Evolutionary conservation across 1,284 basidiomycete species (phyloP).

Genomic region (Rhizoctonia solani): DNA sequence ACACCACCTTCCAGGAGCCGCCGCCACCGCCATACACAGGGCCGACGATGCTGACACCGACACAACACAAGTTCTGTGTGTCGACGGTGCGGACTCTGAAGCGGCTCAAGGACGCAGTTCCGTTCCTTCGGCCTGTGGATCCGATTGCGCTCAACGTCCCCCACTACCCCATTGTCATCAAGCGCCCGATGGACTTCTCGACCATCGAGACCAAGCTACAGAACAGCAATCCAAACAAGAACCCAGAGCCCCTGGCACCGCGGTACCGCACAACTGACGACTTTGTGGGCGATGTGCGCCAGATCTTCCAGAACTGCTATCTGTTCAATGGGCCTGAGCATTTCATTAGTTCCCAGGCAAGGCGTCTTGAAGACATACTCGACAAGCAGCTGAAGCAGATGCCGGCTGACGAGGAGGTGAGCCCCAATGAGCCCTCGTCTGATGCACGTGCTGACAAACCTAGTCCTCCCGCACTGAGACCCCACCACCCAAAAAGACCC

Average conservation of each 20-base stretch:
- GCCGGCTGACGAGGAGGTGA: constrained; percentile 75
- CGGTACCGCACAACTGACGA: constrained; percentile 76
- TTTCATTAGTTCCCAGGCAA: constrained; percentile 76
- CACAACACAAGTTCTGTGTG: constrained; percentile 82
- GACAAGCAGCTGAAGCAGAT: constrained; percentile 87
- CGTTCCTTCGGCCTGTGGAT: constrained; percentile 91
- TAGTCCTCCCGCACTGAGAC: constrained; percentile 33
- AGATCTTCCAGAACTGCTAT: constrained; percentile 86
- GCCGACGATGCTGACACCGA: constrained; percentile 37
- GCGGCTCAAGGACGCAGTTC: constrained; percentile 80
- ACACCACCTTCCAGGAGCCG: constrained; percentile 15
- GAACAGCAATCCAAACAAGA: constrained; percentile 77
- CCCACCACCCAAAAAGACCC: constrained; percentile 43
- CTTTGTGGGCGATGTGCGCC: constrained; percentile 79
- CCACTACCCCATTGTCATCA: constrained; percentile 87
- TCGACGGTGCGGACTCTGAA: constrained; percentile 83
- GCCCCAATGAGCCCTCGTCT: constrained; percentile 42
- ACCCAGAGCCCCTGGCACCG: constrained; percentile 52
- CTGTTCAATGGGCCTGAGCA: constrained; percentile 95
- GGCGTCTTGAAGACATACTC: constrained; percentile 80
- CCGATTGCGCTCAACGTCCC: constrained; percentile 88
- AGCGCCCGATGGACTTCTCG: constrained; percentile 92
- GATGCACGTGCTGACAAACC: constrained; percentile 27
- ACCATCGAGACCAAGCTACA: constrained; percentile 89
- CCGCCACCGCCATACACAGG: constrained; percentile 30